These are phyloP conservation scores for Schoenoplectus triqueter DNA, from an alignment of 202 grass and related monocot genomes.

Conservation along the genomic window DNA sequence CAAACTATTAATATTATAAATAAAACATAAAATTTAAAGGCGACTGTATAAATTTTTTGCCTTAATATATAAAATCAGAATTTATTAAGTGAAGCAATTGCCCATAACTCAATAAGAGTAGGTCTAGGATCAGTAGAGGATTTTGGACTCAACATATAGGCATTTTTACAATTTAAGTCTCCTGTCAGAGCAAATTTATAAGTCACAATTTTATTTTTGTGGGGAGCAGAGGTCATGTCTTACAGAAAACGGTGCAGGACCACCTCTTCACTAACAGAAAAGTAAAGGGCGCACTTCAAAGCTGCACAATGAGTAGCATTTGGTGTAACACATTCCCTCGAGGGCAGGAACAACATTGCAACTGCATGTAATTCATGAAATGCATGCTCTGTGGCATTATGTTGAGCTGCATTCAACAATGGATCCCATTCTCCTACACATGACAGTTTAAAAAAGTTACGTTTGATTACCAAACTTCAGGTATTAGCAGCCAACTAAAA, in stretches of 20 bases:
- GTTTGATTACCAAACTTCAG: conserved; percentile 11
- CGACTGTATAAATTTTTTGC: too few species aligned
- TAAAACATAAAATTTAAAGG: too few species aligned
- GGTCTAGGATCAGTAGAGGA: not conserved
- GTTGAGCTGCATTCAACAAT: conserved; percentile 75
- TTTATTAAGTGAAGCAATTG: too few species aligned
- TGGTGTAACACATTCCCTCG: conserved; percentile 72
- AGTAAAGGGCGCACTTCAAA: conserved; percentile 89
- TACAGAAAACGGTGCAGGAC: conserved; percentile 78
- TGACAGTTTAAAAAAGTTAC: conserved; percentile 11
- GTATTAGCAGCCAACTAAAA: conserved; percentile 6
- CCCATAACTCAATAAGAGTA: too few species aligned
- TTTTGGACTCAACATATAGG: not conserved
- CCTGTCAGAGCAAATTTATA: conserved; percentile 17
- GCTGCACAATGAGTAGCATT: conserved; percentile 94
- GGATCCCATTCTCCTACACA: conserved; percentile 70
- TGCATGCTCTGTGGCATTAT: conserved; percentile 48
- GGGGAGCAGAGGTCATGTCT: not conserved
- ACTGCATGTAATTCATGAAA: conserved; percentile 83
- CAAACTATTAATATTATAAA: too few species aligned
- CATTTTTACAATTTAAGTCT: conserved; percentile 9
- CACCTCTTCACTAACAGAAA: conserved; percentile 71
- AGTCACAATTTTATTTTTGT: not conserved
- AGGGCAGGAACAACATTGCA: conserved; percentile 86
- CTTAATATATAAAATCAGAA: too few species aligned